Base-by-base conservation (phyloP, 768 basidiomycete genomes). In the Naganishia kalamii region DNA sequence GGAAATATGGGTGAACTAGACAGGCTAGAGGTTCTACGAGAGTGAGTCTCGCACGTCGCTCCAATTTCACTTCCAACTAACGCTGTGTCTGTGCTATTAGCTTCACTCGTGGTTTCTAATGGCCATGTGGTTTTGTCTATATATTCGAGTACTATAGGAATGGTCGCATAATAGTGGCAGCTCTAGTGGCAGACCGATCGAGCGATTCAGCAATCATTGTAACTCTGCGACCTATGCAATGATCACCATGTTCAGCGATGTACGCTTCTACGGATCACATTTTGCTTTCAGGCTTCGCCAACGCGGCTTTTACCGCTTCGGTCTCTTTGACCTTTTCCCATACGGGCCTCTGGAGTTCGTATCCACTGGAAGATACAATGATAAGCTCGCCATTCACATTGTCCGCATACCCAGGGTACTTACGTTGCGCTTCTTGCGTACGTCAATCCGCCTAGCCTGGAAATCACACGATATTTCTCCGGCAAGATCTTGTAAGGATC, bases 381-480 rank as follows among this genome's bases (percentile, higher is more conserved):
- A 19, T 52, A 30, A 49, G 48, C 17, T 15, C 19, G 23, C 6
- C 4, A 17, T 25, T 11, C 47, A 23, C 23, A 17, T 25, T 17
- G 12, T 29, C 4, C 2, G 12, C 8, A 30, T 5, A n/a, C 6
- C 32, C 29, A 12, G 54, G 25, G 12, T 10, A 40, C 62, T 48
- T 37, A 65, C 60, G 23, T 23, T 6, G 54, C 27, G 7, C 37
- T 57, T 12, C 66, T 37, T 8, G 61, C 66, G 35, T 67, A 67
- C 49, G 79, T 80, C 33, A 77, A 79, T 11, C 83, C 86, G 35
- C 84, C 86, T 35, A 88, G 76, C 46, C 87, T 80, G 0, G 70
- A 70, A 0, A 80, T 70, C 1, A 76, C 73, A 48, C 69, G 68
- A 11, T 77, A 64, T 52, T 74, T 71, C 60, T 77, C 75, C 6